Conservation (phyloP, 2,329 filamentous ascomycete species). For the Ascochyta viciae-villosae region DNA sequence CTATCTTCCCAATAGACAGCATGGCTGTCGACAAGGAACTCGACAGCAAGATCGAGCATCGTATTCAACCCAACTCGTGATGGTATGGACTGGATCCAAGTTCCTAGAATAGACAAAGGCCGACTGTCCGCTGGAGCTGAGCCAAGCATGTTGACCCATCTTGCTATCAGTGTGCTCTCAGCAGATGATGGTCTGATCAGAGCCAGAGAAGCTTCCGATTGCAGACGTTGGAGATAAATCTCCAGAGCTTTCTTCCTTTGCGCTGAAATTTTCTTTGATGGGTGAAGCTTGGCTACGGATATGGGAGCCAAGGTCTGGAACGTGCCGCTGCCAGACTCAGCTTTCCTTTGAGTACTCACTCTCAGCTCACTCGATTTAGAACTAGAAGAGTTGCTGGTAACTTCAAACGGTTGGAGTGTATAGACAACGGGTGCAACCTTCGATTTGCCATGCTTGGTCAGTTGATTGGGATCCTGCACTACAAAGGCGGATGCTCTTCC, state of each 20-base stretch:
- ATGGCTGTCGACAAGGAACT: slow-evolving; percentile 36
- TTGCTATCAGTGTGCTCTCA: slow-evolving; percentile 28
- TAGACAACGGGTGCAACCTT: slow-evolving; percentile 24
- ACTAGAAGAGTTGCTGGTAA: background rate
- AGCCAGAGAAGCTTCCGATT: slow-evolving; percentile 12
- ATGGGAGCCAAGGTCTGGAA: slow-evolving; percentile 35
- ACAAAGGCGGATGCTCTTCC: slow-evolving; percentile 38
- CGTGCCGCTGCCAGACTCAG: slow-evolving; percentile 32
- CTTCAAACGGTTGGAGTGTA: slow-evolving; percentile 11
- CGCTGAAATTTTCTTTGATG: slow-evolving; percentile 21
- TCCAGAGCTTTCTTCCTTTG: slow-evolving; percentile 26
- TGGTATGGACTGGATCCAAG: slow-evolving; percentile 39
- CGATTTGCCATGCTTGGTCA: slow-evolving; percentile 39
- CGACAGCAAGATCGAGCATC: slow-evolving; percentile 38
- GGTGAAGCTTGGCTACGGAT: slow-evolving; percentile 17
- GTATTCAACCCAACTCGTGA: slow-evolving; percentile 34
- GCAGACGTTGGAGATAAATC: slow-evolving; percentile 22
- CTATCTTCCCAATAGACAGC: slow-evolving; percentile 28
- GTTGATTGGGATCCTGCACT: slow-evolving; percentile 36
- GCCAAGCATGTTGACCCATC: slow-evolving; percentile 35
- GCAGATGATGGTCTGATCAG: slow-evolving; percentile 22
- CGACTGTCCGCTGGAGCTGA: slow-evolving; percentile 18
- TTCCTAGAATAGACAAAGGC: slow-evolving; percentile 35
- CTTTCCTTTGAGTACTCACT: slow-evolving; percentile 26
- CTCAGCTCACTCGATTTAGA: slow-evolving; percentile 21